Percentiles rank a stretch among this genome's conserved stretches.
These are phyloP conservation scores for Bretschneidera sinensis DNA, from an alignment of 345 rosid species.

Conservation along the genomic window DNA sequence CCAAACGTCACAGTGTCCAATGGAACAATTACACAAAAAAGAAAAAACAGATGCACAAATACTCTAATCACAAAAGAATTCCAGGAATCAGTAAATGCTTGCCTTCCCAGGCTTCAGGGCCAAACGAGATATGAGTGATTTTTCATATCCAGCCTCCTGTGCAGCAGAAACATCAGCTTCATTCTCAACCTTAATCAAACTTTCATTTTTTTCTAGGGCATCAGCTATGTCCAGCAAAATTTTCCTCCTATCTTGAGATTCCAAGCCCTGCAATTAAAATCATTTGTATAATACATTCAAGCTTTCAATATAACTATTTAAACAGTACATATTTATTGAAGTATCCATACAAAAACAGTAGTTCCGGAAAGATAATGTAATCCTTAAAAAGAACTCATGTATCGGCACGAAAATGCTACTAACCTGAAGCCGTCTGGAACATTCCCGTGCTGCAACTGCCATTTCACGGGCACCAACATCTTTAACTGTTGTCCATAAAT, in stretches of 20 bases:
- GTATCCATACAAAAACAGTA: background rate
- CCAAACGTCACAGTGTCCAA: too few relatives aligned
- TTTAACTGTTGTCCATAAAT: constrained; percentile 32
- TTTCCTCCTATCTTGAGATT: constrained; percentile 41
- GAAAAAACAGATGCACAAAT: too few relatives aligned
- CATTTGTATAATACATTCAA: constrained; percentile 11
- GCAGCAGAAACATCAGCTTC: constrained; percentile 54
- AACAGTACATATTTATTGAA: background rate
- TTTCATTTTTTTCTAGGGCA: constrained; percentile 48
- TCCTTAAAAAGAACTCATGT: too few relatives aligned
- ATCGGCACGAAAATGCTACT: too few relatives aligned
- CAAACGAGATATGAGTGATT: constrained; percentile 38
- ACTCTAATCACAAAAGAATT: too few relatives aligned
- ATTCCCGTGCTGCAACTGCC: constrained; percentile 53
- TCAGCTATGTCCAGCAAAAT: constrained; percentile 45
- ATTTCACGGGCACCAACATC: constrained; percentile 39
- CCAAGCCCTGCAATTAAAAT: constrained; percentile 34
- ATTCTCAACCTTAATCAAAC: constrained; percentile 42
- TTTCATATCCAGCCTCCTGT: constrained; percentile 38
- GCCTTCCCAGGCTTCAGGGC: constrained; percentile 67
- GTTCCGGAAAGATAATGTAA: too few relatives aligned
- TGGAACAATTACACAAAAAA: background rate
- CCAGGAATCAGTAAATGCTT: too few relatives aligned
- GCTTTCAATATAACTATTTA: background rate
- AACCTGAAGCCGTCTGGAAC: constrained; percentile 60